Conservation (phyloP, 108 stramenopile genomes). For the Pseudonitzschia delicatissima region DNA sequence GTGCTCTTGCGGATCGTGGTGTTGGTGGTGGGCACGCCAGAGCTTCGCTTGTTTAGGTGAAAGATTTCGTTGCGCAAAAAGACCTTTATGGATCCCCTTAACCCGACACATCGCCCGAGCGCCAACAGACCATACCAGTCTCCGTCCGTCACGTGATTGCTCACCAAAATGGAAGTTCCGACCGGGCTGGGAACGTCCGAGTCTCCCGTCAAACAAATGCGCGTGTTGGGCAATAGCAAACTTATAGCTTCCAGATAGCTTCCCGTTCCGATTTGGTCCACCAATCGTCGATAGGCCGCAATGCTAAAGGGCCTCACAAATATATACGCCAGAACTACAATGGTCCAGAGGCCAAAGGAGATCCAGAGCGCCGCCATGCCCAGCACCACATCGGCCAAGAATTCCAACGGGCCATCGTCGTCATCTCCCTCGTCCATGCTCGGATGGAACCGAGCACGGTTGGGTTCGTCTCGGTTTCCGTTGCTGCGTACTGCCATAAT, state of each 20-base stretch:
- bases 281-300: slow-evolving; percentile 46
- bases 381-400: slow-evolving; percentile 4
- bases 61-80: slow-evolving; percentile 60
- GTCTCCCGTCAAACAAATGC: slow-evolving; percentile 68
- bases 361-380: slow-evolving; percentile 29
- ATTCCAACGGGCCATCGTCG: not conserved
- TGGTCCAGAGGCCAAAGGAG: slow-evolving; percentile 35
- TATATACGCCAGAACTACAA: slow-evolving; percentile 42
- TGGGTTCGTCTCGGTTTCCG: slow-evolving; percentile 1
- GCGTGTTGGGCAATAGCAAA: slow-evolving; percentile 60
- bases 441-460: slow-evolving; percentile 20
- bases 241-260: slow-evolving; percentile 61
- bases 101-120: slow-evolving; percentile 69
- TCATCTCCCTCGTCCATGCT: not conserved
- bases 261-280: slow-evolving; percentile 35
- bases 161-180: slow-evolving; percentile 62
- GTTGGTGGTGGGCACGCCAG: not conserved
- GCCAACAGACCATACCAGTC: slow-evolving; percentile 77
- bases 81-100: slow-evolving; percentile 65
- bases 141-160: slow-evolving; percentile 60
- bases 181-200: slow-evolving; percentile 71
- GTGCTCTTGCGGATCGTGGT: not conserved
- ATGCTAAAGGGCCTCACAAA: slow-evolving; percentile 60
- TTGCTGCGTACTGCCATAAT: too few relatives aligned
- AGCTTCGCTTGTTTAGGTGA: slow-evolving; percentile 26